These are phyloP conservation scores for Ormosia emarginata DNA, from an alignment of 306 rosid species.

Conservation along the genomic window DNA sequence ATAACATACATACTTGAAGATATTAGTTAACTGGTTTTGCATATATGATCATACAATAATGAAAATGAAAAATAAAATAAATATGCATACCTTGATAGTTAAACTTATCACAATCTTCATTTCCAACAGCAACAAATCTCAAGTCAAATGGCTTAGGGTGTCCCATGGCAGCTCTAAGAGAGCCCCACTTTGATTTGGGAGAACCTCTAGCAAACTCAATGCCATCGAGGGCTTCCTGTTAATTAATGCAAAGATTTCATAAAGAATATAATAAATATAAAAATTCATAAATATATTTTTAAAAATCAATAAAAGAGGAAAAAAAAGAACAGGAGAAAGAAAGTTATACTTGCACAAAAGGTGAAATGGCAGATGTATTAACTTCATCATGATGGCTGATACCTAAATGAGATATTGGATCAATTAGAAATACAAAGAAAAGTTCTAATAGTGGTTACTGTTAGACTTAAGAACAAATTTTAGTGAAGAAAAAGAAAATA, in stretches of 20 bases:
- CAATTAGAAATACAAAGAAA: not conserved
- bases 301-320: not conserved
- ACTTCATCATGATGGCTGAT: slow-evolving; percentile 64
- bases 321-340: no score
- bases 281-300: not conserved
- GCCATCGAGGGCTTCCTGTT: slow-evolving; percentile 80
- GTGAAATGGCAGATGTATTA: slow-evolving; percentile 43
- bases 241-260: not conserved
- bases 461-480: not conserved
- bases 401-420: slow-evolving; percentile 35
- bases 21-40: not conserved
- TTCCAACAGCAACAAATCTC: slow-evolving; percentile 69
- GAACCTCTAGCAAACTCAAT: slow-evolving; percentile 86
- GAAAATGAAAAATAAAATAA: not conserved
- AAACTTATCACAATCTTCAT: slow-evolving; percentile 63
- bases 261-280: not conserved
- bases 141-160: slow-evolving; percentile 76
- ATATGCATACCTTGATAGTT: slow-evolving; percentile 47
- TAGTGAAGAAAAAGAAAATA: not conserved
- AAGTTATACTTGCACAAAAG: slow-evolving; percentile 65
- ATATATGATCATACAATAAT: no score
- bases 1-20: not conserved
- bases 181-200: slow-evolving; percentile 65
- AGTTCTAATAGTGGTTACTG: not conserved
- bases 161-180: slow-evolving; percentile 74